A percentile compares a stretch with the other conserved stretches of the same genome.
Conservation (phyloP, 495 filamentous ascomycete genomes). For the Bacidia rubella region DNA sequence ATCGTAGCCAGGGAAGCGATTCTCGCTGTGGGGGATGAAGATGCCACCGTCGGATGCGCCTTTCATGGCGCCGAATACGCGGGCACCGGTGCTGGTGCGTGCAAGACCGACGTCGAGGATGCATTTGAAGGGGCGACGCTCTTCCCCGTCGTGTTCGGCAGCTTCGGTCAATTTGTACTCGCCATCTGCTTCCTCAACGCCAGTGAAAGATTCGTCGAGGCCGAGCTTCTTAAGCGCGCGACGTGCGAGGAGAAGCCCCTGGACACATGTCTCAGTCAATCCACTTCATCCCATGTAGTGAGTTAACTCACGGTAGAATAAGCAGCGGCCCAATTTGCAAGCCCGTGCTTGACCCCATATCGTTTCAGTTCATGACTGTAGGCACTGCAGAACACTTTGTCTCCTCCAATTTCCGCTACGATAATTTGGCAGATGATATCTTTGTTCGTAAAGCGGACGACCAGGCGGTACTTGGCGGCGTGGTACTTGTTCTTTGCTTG, state of each 20-base stretch:
- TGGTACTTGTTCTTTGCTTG: slow-evolving; percentile 99
- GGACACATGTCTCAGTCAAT: too few species aligned
- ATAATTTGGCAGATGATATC: slow-evolving; percentile 98
- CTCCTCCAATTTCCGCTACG: slow-evolving; percentile 88
- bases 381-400: slow-evolving; percentile 87
- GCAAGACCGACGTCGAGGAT: slow-evolving; percentile 94
- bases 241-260: slow-evolving; percentile 89
- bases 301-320: too few species aligned
- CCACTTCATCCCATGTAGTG: too few species aligned
- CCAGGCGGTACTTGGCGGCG: slow-evolving; percentile 97
- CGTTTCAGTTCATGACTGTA: slow-evolving; percentile 96
- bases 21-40: slow-evolving; percentile 94
- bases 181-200: slow-evolving; percentile 89
- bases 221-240: slow-evolving; percentile 93
- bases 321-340: slow-evolving; percentile 99
- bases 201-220: slow-evolving; percentile 76
- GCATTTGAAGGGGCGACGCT: slow-evolving; percentile 94
- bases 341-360: slow-evolving; percentile 94
- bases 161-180: slow-evolving; percentile 91
- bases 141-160: slow-evolving; percentile 67
- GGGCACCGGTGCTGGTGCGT: slow-evolving; percentile 93
- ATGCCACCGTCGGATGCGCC: slow-evolving; percentile 97
- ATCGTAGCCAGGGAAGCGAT: slow-evolving; percentile 97
- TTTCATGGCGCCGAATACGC: slow-evolving; percentile 99
- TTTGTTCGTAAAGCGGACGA: slow-evolving; percentile 99